phyloP scores from a whole-genome alignment of 306 rosid species.

The Biancaea sappan region DNA sequence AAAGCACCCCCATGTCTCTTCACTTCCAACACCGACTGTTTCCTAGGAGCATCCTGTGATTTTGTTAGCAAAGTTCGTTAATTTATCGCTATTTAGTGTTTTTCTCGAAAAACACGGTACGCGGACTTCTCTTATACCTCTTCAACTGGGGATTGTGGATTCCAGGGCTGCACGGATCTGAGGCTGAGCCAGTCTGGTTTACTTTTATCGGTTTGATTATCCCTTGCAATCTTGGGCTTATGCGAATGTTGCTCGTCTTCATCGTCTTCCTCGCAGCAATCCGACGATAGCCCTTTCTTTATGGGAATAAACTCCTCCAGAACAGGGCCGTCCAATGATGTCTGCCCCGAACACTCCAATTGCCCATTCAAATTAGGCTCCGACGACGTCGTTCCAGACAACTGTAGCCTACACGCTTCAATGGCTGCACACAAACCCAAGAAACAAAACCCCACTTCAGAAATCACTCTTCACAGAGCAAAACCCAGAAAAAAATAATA shows the following conservation, averaged over 20 bases:
- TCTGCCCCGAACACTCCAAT: slow-evolving; percentile 82
- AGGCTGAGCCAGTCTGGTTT: slow-evolving; percentile 94
- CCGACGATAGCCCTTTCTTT: slow-evolving; percentile 51
- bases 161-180: slow-evolving; percentile 91
- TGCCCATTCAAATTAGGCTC: slow-evolving; percentile 67
- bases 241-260: slow-evolving; percentile 50
- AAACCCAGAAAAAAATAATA: no score
- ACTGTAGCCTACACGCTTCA: slow-evolving; percentile 64
- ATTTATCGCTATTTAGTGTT: neutral
- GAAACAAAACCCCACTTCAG: neutral
- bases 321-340: slow-evolving; percentile 65
- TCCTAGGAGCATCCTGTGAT: slow-evolving; percentile 56
- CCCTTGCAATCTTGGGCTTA: slow-evolving; percentile 26
- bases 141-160: slow-evolving; percentile 57
- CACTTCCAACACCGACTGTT: slow-evolving; percentile 59
- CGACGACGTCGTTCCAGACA: slow-evolving; percentile 56
- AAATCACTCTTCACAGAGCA: neutral
- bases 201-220: slow-evolving; percentile 39
- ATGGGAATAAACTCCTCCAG: slow-evolving; percentile 86
- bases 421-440: slow-evolving; percentile 54
- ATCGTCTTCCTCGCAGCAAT: slow-evolving; percentile 37
- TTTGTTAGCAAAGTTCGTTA: neutral
- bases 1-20: slow-evolving; percentile 80
- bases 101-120: no score
- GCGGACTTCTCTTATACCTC: slow-evolving; percentile 50